Evolutionary conservation across 2,329 filamentous ascomycete genomes (phyloP).

Genomic region (Aspergillus unguis): DNA sequence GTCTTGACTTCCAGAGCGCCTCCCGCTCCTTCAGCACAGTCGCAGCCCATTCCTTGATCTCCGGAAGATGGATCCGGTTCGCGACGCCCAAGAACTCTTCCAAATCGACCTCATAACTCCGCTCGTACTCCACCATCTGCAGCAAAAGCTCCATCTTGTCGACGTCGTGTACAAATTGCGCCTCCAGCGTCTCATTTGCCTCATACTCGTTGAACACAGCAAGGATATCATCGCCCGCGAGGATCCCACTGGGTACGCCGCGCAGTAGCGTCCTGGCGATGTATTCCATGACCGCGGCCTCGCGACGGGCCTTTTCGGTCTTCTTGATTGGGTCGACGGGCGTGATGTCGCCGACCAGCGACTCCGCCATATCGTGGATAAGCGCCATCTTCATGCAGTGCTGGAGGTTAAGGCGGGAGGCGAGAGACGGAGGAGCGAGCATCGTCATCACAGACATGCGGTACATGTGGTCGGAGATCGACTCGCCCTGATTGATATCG

Average conservation of each 20-base stretch:
- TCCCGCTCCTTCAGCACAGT: slow-evolving; percentile 74
- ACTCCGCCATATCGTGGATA: slow-evolving; percentile 96
- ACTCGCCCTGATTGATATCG: slow-evolving; percentile 72
- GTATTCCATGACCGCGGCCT: slow-evolving; percentile 88
- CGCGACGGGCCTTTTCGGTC: slow-evolving; percentile 81
- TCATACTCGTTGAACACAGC: slow-evolving; percentile 95
- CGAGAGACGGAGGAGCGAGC: slow-evolving; percentile 75
- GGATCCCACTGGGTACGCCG: slow-evolving; percentile 65
- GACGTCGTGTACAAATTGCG: slow-evolving; percentile 88
- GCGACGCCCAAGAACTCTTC: slow-evolving; percentile 84
- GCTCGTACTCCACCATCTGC: slow-evolving; percentile 97
- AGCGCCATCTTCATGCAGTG: slow-evolving; percentile 94
- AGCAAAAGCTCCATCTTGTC: slow-evolving; percentile 94
- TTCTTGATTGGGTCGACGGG: slow-evolving; percentile 80
- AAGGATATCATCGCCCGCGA: slow-evolving; percentile 66
- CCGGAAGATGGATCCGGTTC: slow-evolving; percentile 66
- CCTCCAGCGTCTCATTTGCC: slow-evolving; percentile 77
- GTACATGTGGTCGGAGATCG: slow-evolving; percentile 98
- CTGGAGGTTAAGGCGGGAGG: slow-evolving; percentile 67
- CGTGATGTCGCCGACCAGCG: slow-evolving; percentile 93
- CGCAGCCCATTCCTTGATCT: slow-evolving; percentile 75
- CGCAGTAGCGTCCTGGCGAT: slow-evolving; percentile 71
- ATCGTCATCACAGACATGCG: slow-evolving; percentile 97
- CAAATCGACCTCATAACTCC: slow-evolving; percentile 67
- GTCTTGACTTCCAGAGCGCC: slow-evolving; percentile 61